Evolutionary conservation across 176 grass and related monocot species (phyloP).

Genomic region (Eremochloa ophiuroides): DNA sequence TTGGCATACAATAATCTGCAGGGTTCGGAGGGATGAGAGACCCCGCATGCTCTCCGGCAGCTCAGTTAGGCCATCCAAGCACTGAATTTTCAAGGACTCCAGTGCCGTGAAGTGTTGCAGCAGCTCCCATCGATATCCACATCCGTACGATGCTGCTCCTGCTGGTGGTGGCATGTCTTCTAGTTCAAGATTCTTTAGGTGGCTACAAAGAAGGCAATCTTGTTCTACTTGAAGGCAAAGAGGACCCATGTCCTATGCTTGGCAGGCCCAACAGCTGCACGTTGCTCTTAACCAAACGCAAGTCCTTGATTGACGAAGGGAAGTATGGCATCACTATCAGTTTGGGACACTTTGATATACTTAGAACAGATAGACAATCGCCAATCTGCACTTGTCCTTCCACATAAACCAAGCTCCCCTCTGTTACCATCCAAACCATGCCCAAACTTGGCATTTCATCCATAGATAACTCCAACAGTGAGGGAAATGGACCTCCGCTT

Average conservation of each 20-base stretch:
- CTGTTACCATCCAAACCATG: neutral
- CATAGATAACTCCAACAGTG: neutral
- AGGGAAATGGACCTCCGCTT: no score
- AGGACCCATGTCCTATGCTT: neutral
- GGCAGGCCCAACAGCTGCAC: neutral
- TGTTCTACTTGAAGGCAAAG: neutral
- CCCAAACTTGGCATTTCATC: neutral
- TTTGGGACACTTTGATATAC: neutral
- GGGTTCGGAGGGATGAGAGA: no score
- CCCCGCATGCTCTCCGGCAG: no score
- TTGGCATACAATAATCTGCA: rapidly evolving
- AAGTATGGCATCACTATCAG: neutral
- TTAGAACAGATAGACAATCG: no score
- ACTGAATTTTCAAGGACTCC: neutral
- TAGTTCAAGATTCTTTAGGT: neutral
- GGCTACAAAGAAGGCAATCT: neutral
- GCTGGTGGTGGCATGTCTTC: no score
- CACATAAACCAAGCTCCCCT: neutral
- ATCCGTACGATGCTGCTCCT: neutral
- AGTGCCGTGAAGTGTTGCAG: neutral
- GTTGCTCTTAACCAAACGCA: neutral
- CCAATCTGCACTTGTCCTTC: neutral
- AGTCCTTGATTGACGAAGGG: neutral
- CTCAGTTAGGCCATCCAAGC: neutral
- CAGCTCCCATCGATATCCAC: neutral